Conservation (phyloP, 768 basidiomycete genomes). For the Termitomyces sp. region DNA sequence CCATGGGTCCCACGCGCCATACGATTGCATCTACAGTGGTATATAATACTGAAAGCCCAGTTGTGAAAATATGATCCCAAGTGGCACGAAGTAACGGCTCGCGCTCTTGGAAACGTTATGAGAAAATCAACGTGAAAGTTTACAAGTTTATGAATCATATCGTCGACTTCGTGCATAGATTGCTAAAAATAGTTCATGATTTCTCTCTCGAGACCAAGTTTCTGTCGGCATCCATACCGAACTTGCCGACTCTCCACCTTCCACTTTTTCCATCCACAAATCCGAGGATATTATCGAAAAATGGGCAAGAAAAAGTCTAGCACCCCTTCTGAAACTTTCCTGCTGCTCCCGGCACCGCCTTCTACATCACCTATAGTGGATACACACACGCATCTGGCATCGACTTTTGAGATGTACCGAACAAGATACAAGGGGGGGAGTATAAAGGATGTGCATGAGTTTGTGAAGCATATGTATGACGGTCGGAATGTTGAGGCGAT, state of each 20-base stretch:
- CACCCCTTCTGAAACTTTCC: constrained; percentile 28
- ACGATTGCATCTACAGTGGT: too few species aligned
- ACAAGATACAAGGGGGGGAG: constrained; percentile 54
- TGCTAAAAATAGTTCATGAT: constrained; percentile 1
- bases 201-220: neutral
- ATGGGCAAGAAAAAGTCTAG: constrained; percentile 36
- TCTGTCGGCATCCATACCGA: constrained; percentile 1
- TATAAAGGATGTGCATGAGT: constrained; percentile 56
- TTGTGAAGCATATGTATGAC: constrained; percentile 56
- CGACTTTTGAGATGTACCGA: constrained; percentile 63
- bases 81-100: too few species aligned
- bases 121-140: too few species aligned
- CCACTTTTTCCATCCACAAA: neutral
- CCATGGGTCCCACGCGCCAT: too few species aligned
- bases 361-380: constrained; percentile 52
- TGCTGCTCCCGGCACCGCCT: constrained; percentile 31
- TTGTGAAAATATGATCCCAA: too few species aligned
- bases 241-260: neutral
- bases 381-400: constrained; percentile 81
- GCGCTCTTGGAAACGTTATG: too few species aligned
- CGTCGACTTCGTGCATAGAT: too few species aligned
- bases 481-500: constrained; percentile 56
- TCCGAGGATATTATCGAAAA: constrained; percentile 3
- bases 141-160: too few species aligned
- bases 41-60: too few species aligned